Conservation (phyloP, 352 stramenopile species). For the Phytophthora colocasiae region DNA sequence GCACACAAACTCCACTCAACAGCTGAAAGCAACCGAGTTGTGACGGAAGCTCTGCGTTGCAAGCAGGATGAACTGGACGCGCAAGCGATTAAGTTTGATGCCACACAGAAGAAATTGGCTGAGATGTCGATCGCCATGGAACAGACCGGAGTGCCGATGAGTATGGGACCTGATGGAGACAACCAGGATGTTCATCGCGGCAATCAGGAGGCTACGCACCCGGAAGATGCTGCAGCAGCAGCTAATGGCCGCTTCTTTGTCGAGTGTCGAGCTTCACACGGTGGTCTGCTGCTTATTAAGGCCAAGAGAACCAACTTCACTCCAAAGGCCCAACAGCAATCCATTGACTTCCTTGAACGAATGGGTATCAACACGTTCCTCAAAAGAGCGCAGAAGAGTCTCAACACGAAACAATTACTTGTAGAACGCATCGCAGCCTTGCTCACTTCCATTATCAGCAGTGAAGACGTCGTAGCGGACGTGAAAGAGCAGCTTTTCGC, state of each 20-base stretch:
- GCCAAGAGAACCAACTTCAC: conserved; percentile 90
- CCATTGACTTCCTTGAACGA: conserved; percentile 91
- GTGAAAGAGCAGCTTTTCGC: conserved; percentile 54
- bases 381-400: conserved; percentile 93
- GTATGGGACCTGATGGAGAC: conserved; percentile 21
- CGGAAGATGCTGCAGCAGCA: conserved; percentile 66
- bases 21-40: conserved; percentile 93
- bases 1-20: conserved; percentile 90
- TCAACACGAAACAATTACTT: conserved; percentile 93
- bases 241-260: conserved; percentile 89
- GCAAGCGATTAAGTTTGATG: conserved; percentile 81
- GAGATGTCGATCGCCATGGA: conserved; percentile 66
- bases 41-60: conserved; percentile 91
- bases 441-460: conserved; percentile 69
- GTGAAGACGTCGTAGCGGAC: conserved; percentile 77
- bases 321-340: conserved; percentile 54
- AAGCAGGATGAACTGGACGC: conserved; percentile 93
- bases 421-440: conserved; percentile 90
- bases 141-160: conserved; percentile 49
- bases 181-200: conserved; percentile 32
- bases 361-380: conserved; percentile 93
- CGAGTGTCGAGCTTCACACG: conserved; percentile 81
- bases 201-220: conserved; percentile 46
- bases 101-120: conserved; percentile 77
- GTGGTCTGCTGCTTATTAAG: conserved; percentile 91